Percentiles rank a stretch among this genome's conserved stretches.
These are phyloP conservation scores for Backusella westeae DNA, from an alignment of 192 early-diverging fungal genomes.

Conservation along the genomic window DNA sequence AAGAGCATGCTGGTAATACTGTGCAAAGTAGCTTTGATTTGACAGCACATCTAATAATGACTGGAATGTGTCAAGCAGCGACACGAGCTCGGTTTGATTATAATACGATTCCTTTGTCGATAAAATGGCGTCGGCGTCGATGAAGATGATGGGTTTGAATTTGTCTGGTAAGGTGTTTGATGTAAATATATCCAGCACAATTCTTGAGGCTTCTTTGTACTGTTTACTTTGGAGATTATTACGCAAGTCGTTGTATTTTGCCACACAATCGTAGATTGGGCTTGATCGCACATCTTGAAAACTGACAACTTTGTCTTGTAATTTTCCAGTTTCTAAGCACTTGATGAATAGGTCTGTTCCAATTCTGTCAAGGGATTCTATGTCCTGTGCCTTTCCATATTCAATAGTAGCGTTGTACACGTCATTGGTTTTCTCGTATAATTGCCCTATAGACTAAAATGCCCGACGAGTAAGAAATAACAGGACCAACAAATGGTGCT, in stretches of 20 bases:
- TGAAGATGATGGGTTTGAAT: not conserved
- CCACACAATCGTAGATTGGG: not conserved
- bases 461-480: not conserved
- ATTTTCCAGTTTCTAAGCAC: not conserved
- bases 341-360: not conserved
- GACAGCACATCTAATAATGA: too few relatives aligned
- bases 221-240: not conserved
- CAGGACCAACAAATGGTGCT: too few relatives aligned
- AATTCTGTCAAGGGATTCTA: not conserved
- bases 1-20: not conserved
- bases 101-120: not conserved
- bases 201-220: not conserved
- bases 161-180: not conserved
- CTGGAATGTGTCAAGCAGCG: not conserved
- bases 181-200: not conserved
- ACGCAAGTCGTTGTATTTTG: not conserved
- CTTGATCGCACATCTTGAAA: not conserved
- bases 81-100: not conserved
- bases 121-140: not conserved
- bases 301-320: not conserved
- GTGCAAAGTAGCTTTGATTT: not conserved
- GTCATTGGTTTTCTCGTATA: not conserved
- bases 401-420: not conserved
- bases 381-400: conserved; percentile 4
- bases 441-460: not conserved